These are phyloP conservation scores for Juglanconis sp. DNA, from an alignment of 2,329 filamentous ascomycete genomes.

Conservation along the genomic window DNA sequence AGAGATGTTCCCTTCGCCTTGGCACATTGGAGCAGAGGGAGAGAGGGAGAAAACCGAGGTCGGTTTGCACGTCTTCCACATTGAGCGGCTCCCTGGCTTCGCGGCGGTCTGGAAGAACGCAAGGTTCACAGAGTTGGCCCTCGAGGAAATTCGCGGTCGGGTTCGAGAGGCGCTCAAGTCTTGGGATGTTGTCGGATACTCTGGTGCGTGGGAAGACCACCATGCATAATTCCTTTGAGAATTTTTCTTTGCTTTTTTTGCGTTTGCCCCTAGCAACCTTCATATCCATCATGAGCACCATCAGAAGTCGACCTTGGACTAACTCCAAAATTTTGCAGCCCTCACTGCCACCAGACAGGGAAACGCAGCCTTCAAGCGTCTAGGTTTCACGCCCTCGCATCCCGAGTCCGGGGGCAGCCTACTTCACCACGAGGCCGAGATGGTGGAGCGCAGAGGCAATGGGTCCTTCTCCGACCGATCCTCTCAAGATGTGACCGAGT, in stretches of 20 bases:
- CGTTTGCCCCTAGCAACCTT: too few relatives aligned
- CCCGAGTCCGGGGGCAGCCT: background rate
- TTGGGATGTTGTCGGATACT: slow-evolving; percentile 9
- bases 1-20: slow-evolving; percentile 3
- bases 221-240: background rate
- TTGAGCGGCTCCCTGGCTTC: slow-evolving; percentile 5
- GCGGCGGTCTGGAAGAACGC: background rate
- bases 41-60: background rate
- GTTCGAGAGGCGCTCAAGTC: background rate
- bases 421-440: background rate
- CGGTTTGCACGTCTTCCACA: slow-evolving; percentile 13
- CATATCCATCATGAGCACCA: too few relatives aligned
- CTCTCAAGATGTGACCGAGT: too few relatives aligned
- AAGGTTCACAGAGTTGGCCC: slow-evolving; percentile 1
- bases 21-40: background rate
- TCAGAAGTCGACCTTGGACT: background rate
- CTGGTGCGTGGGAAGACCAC: slow-evolving; percentile 5
- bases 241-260: background rate
- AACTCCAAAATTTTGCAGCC: background rate
- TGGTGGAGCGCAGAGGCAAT: background rate
- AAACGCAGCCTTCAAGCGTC: slow-evolving; percentile 10
- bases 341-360: slow-evolving; percentile 11
- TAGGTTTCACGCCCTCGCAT: slow-evolving; percentile 1
- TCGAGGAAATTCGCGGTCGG: slow-evolving; percentile 9
- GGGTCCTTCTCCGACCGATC: background rate